Base-by-base conservation (phyloP, 306 rosid genomes). In the Crataegus laevigata region DNA sequence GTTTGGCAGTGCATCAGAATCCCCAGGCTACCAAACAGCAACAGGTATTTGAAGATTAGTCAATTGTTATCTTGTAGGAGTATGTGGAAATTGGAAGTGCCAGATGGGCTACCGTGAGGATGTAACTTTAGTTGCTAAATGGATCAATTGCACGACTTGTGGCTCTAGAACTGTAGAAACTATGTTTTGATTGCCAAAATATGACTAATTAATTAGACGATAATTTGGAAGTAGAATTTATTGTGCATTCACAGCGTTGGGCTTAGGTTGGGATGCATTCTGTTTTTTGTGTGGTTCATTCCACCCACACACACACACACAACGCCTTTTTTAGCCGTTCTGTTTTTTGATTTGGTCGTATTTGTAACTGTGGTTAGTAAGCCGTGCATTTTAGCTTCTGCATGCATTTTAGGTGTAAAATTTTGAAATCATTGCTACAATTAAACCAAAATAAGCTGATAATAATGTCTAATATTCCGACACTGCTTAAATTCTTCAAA, bases 21-120 rank as follows among this genome's bases (percentile, higher is more conserved):
- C 59, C 86, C 68, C 93, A 81, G 83, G 72, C 90, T 84, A 77
- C 73, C 62, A 94, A 86, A 77, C 88, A 87, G 66, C 96, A 82
- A 89, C 97, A 83, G 96, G 97, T 91, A 86, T 32, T 34, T 76
- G 42, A 60, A 67, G 25, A 68, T 73, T 69, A 79, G 59, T 43
- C 66, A 61, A 6, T 68, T 47, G 12, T 17, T 25, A 1, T 24
- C 6, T 38, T 72, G 66, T 57, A n/a, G 64, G 34, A 24, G 34
- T 47, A 69, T 34, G 25, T 71, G 50, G 50, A 38, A 17, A 72
- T 72, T 34, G 26, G 66, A 58, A 10, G 54, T 61, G 29, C 40
- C 36, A 40, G 25, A 62, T 38, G 55, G 19, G 26, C 54, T 72
- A 22, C 55, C 55, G 8, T 22, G 50, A 30, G 29, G 8, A 34